Evolutionary conservation across 1,139 yeast species (phyloP).

Genomic region (Meyerozyma carpophila): DNA sequence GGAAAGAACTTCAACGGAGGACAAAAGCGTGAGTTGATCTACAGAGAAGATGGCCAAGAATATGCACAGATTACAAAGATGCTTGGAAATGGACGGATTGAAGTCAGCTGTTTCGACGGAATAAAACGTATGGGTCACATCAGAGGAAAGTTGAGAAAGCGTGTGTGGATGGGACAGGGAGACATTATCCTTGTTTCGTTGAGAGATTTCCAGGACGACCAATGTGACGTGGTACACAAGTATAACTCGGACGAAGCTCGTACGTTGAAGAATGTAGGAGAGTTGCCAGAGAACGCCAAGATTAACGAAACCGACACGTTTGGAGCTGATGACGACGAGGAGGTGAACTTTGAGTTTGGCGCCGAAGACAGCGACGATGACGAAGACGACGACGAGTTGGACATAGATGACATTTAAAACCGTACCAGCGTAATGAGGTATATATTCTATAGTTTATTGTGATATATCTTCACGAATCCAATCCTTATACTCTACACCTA

Average conservation of each 20-base stretch:
- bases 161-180: conserved; percentile 99
- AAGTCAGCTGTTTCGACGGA: conserved; percentile 93
- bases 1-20: conserved; percentile 94
- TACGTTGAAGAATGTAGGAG: conserved; percentile 92
- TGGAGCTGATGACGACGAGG: conserved; percentile 96
- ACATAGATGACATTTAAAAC: conserved; percentile 72
- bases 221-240: conserved; percentile 96
- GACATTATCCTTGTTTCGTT: conserved; percentile 92
- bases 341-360: conserved; percentile 97
- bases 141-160: conserved; percentile 98
- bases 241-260: conserved; percentile 98
- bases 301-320: conserved; percentile 97
- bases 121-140: conserved; percentile 92
- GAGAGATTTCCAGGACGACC: conserved; percentile 98
- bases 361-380: conserved; percentile 81
- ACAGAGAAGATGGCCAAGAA: conserved; percentile 96
- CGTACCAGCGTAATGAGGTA: neutral
- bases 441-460: neutral
- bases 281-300: conserved; percentile 92
- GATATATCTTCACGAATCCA: too few relatives aligned
- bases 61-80: conserved; percentile 97
- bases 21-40: conserved; percentile 89
- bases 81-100: conserved; percentile 98
- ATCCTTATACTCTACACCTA: neutral
- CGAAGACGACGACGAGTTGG: conserved; percentile 62